Percentiles rank a stretch among this genome's conserved stretches.
Evolutionary conservation across 768 basidiomycete species (phyloP).

Genomic region (Punctularia strigosozonata): DNA sequence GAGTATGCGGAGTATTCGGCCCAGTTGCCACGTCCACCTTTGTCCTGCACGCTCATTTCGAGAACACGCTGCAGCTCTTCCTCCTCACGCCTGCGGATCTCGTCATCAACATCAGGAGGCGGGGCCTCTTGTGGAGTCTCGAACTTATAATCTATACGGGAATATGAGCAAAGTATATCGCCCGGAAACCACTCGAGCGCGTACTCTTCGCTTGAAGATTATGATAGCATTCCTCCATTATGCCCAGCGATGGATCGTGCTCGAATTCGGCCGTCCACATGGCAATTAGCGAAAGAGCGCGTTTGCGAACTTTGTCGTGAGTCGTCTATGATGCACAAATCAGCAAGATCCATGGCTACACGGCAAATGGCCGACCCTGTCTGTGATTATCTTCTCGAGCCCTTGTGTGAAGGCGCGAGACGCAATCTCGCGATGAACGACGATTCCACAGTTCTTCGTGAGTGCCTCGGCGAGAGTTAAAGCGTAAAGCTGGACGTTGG

Average conservation of each 20-base stretch:
- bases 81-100: conserved; percentile 74
- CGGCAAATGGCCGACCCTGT: conserved; percentile 45
- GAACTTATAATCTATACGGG: conserved; percentile 55
- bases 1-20: conserved; percentile 27
- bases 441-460: conserved; percentile 80
- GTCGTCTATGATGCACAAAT: conserved; percentile 50
- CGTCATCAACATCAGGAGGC: conserved; percentile 66
- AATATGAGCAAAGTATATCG: conserved; percentile 1
- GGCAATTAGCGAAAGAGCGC: conserved; percentile 60
- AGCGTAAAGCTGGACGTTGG: conserved; percentile 93
- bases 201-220: conserved; percentile 73
- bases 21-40: conserved; percentile 64
- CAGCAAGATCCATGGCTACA: conserved; percentile 3
- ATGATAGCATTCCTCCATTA: conserved; percentile 88
- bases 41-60: conserved; percentile 88
- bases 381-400: conserved; percentile 75
- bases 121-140: conserved; percentile 47
- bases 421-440: conserved; percentile 77
- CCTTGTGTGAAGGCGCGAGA: conserved; percentile 86
- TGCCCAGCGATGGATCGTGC: conserved; percentile 63
- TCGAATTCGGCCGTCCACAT: conserved; percentile 83
- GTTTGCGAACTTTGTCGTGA: conserved; percentile 80
- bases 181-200: too few relatives aligned
- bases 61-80: conserved; percentile 90
- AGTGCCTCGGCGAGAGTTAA: conserved; percentile 81